Evolutionary conservation across 176 grass and related monocot species (phyloP), one percentile per base, ranked within the genome.

Genomic region (Melocanna baccifera): DNA sequence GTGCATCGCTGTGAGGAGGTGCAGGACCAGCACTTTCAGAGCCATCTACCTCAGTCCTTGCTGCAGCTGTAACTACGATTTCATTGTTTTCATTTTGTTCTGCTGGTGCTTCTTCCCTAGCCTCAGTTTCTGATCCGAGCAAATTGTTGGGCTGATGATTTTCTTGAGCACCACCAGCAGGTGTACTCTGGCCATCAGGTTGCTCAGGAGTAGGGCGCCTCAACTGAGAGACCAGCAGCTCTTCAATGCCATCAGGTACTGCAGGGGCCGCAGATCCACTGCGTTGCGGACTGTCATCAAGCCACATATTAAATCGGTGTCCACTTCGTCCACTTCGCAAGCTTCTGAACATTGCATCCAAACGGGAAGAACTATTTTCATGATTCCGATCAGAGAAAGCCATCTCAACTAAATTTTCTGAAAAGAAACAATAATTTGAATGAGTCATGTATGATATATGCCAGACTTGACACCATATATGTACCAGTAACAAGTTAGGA

Each of bases 221-320:
- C 86, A 99, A 81, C 50, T 92, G 90, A 80, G 93, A 99, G 62
- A 99, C 59, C 50, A 99, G 71, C 19, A 99, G 71, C 62, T 99
- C 97, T 88, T 99, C 97, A 74, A 99, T 92, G 76, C 91, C 93
- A 73, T 94, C 93, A 76, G 97, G 97, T 69, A 99, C 90, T 28
- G 88, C 81, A 76, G 81, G 89, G 40, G 81, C 88, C 37, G 85
- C 81, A 69, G 91, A 96, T 25, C 83, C 90, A 84, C 71, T 84
- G 56, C 86, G 97, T 69, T 93, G 97, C 9, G 90, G 86, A 48
- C 83, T 89, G 51, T 94, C 93, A 84, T 99, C 93, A 47, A 96
- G 79, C 97, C 97, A 99, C 89, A 99, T 99, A 75, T 92, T 96
- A 64, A 99, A 99, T 25, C 93, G 91, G 78, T 99, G 93, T 19